Evolutionary conservation across 2,329 filamentous ascomycete genomes (phyloP), one percentile per base, ranked within the genome.

Genomic region (Diaporthe ampelina): DNA sequence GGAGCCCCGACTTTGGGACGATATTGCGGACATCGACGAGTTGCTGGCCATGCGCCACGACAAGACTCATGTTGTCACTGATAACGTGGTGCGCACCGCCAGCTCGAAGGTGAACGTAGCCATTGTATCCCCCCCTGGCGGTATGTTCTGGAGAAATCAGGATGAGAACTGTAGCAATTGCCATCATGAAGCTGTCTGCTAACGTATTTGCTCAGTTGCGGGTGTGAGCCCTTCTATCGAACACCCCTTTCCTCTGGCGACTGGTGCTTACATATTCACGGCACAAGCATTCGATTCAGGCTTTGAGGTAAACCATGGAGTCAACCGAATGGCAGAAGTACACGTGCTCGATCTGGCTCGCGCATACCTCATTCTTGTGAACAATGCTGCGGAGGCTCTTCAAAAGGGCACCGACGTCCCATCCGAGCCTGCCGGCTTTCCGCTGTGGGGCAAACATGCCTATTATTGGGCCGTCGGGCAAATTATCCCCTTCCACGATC

Each of bases 11-110:
- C 59, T 74, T 6, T 77, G 76, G 76, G 76, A 77, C 57, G 76
- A 77, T 40, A 69, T 77, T 8, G 57, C 57, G 3, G 72, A 77
- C 52, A 74, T 74, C n/a, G 65, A 74, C 54, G 74, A 76, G 19
- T 67, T 76, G 63, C 37, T 37, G 45, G 45, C 59, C 8, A 69
- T 72, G 48, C 63, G 54, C 15, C 61, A 73, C 21, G 50, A 56
- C 11, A 71, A 67, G 32, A 74, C 73, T 11, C 75, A 76, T 68
- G 32, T 63, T 32, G 72, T 69, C 32, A 77, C 76, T 4, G 75
- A 76, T 67, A 74, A 70, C 45, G 40, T 37, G 8, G 58, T 63
- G 40, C 58, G 58, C 24, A 24, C 37, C 40, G n/a, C 19, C 24
- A 63, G 58, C 58, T 21, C 58, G 40, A 63, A 63, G 37, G 69